phyloP scores from a whole-genome alignment of 108 stramenopile species.

The Skeletonema costatum region DNA sequence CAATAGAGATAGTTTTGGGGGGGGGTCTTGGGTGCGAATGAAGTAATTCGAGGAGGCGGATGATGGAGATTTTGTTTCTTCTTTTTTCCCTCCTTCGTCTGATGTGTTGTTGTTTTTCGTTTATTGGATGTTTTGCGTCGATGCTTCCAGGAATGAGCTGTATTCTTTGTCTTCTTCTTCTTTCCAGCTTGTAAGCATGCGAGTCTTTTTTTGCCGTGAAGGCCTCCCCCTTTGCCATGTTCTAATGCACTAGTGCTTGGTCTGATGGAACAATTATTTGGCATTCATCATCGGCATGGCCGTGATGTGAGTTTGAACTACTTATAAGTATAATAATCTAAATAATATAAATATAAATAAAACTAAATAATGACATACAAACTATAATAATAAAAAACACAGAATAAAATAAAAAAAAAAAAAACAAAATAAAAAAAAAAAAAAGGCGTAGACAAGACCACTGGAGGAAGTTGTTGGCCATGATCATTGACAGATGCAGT shows the following conservation, averaged over 20 bases:
- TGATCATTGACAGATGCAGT: neutral
- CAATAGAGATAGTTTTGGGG: slow-evolving; percentile 30
- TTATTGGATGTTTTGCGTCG: slow-evolving; percentile 32
- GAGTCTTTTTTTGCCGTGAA: slow-evolving; percentile 45
- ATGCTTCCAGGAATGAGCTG: slow-evolving; percentile 27
- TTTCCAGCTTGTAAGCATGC: slow-evolving; percentile 29
- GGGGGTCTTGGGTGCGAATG: slow-evolving; percentile 11
- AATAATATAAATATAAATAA: no score
- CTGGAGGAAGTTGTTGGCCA: neutral
- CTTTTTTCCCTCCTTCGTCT: slow-evolving; percentile 6
- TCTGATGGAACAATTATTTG: neutral
- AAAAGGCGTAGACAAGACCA: slow-evolving; percentile 8
- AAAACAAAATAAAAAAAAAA: no score
- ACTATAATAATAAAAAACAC: no score
- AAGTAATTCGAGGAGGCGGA: neutral
- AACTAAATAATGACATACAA: no score
- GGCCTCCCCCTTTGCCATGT: slow-evolving; percentile 42
- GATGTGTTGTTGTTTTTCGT: slow-evolving; percentile 15
- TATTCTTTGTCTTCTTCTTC: slow-evolving; percentile 37
- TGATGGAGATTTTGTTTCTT: slow-evolving; percentile 18
- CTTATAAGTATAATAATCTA: no score
- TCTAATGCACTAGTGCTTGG: slow-evolving; percentile 2
- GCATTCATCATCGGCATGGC: neutral
- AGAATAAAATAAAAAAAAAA: no score
- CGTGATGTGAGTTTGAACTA: neutral